Base-by-base conservation (phyloP, 2,329 filamentous ascomycete genomes). In the Cercospora sp. region DNA sequence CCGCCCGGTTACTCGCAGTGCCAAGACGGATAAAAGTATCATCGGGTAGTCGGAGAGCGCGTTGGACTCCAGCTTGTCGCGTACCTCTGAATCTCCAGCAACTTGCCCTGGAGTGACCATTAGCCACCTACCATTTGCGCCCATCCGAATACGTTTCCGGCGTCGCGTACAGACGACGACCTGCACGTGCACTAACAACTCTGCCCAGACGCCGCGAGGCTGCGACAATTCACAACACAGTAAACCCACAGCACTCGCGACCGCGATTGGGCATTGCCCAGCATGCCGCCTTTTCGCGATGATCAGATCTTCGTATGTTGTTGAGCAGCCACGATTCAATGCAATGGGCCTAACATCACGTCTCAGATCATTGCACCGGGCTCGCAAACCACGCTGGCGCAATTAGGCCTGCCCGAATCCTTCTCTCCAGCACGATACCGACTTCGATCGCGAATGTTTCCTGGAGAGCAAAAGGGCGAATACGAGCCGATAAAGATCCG, bases 381-480 rank as follows among this genome's bases (percentile, higher is more conserved):
- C 77, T 97, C 93, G 79, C 90, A 91, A 81, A 94, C 90, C 72
- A 97, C 93, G 68, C 88, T 97, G 82, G 94, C 93, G 73, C 93
- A 97, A 85, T 87, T 97, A 49, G 94, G 94, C 62, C 90, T 95
- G 74, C 90, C 89, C 74, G 94, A 97, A 83, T 89, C 88, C n/a
- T 90, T 98, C 80, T 97, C 94, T 40, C 94, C 93, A 53, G 93
- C 95, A n/a, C 87, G 89, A 70, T 88, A 92, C 79, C 91, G 93
- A 73, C 87, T 98, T 73, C 89, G 91, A 34, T 97, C 94, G 80
- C 91, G 95, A 83, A 97, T 99, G 93, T 99, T 98, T 75, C 85
- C 86, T 1, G 88, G 85, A 63, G 88, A 89, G 73, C 93, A 96
- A 77, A 86, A 87, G 64, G 91, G 92, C 67, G 89, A 91, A 77